These are phyloP conservation scores for Chlamydomonas eustigma DNA, from an alignment of 139 green algal species.

Conservation along the genomic window DNA sequence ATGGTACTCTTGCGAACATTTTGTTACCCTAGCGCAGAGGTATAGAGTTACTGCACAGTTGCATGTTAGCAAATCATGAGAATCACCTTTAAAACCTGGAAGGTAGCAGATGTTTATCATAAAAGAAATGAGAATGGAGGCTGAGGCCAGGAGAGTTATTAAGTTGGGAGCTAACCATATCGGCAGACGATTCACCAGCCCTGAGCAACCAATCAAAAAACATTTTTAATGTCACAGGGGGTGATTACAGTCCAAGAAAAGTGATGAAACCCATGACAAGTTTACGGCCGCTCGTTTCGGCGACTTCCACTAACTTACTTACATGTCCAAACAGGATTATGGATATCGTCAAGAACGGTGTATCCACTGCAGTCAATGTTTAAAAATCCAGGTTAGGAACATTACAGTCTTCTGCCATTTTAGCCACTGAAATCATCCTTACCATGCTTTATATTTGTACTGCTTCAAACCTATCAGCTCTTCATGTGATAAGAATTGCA, in stretches of 20 bases:
- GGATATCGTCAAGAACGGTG: constrained; percentile 73
- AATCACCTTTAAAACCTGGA: constrained; percentile 58
- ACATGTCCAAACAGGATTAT: constrained; percentile 74
- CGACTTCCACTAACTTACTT: not conserved
- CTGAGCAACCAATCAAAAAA: not conserved
- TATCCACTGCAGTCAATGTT: constrained; percentile 47
- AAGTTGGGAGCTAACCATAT: constrained; percentile 92
- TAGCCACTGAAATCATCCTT: not conserved
- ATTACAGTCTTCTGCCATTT: not conserved
- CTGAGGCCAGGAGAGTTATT: constrained; percentile 78
- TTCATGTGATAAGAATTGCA: constrained; percentile 45
- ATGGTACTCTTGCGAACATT: not conserved
- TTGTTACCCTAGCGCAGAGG: not conserved
- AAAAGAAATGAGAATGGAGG: constrained; percentile 60
- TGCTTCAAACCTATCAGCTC: constrained; percentile 65
- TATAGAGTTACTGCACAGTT: not conserved
- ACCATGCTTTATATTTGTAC: constrained; percentile 76
- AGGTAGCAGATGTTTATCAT: constrained; percentile 44
- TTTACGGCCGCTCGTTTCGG: not conserved
- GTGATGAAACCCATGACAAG: not conserved
- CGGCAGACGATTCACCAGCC: constrained; percentile 30
- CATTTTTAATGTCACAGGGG: not conserved
- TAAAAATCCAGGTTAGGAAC: not conserved
- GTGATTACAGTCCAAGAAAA: not conserved
- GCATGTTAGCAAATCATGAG: not conserved